Evolutionary conservation across 148 eudicot genomes (phyloP).

Genomic region (Arbutus unedo): DNA sequence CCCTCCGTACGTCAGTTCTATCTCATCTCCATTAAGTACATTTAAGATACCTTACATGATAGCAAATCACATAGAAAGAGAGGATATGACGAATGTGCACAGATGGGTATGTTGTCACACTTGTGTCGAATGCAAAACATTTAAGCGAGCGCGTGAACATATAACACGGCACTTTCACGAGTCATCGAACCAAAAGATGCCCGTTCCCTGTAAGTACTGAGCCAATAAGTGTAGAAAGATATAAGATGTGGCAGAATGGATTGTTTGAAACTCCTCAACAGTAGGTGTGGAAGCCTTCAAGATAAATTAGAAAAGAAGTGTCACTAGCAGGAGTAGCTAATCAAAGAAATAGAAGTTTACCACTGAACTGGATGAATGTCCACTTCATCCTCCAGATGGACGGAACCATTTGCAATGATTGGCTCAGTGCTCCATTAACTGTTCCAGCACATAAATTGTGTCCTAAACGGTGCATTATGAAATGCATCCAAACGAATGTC

Average conservation of each 20-base stretch:
- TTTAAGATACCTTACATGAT: background rate
- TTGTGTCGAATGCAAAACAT: background rate
- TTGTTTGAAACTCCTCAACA: background rate
- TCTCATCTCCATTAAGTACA: background rate
- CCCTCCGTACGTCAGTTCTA: background rate
- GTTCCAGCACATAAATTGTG: background rate
- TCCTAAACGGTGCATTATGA: slow-evolving; percentile 13
- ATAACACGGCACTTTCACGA: background rate
- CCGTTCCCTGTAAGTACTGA: background rate
- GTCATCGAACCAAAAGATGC: background rate
- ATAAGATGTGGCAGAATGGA: background rate
- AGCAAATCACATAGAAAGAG: background rate
- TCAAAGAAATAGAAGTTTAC: slow-evolving; percentile 10
- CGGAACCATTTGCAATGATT: slow-evolving; percentile 15
- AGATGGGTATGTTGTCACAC: background rate
- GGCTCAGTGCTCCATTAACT: slow-evolving; percentile 12
- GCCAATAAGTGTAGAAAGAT: background rate
- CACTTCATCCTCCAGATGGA: slow-evolving; percentile 4
- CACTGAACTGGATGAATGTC: slow-evolving; percentile 12
- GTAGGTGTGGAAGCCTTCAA: background rate
- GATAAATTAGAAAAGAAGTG: background rate
- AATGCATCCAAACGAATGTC: slow-evolving; percentile 26
- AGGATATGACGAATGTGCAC: background rate
- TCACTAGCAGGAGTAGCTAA: background rate
- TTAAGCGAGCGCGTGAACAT: background rate